Evolutionary conservation across 768 basidiomycete genomes (phyloP).

Genomic region (Pleurotus salmoneostramineus): DNA sequence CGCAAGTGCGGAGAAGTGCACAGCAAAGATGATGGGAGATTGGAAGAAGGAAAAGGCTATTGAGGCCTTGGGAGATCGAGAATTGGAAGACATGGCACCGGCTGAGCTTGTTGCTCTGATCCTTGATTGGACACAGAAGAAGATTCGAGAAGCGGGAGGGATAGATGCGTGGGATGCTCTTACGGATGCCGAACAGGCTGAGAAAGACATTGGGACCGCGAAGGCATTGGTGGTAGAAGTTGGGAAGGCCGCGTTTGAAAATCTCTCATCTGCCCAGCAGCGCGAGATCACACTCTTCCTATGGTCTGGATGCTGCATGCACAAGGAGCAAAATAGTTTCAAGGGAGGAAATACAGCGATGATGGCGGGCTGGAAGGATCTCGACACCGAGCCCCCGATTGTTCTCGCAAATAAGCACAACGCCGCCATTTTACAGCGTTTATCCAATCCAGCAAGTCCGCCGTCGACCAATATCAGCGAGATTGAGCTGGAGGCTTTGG

Average conservation of each 20-base stretch:
- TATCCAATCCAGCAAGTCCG: neutral
- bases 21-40: constrained; percentile 10
- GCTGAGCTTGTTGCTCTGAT: constrained; percentile 16
- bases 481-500: constrained; percentile 11
- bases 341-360: constrained; percentile 25
- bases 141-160: constrained; percentile 21
- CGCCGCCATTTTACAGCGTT: constrained; percentile 12
- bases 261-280: neutral
- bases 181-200: constrained; percentile 15
- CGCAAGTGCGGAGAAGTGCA: constrained; percentile 17
- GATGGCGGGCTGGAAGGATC: constrained; percentile 20
- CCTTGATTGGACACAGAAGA: constrained; percentile 14
- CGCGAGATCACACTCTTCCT: constrained; percentile 22
- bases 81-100: constrained; percentile 6
- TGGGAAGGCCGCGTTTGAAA: neutral
- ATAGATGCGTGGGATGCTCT: constrained; percentile 18
- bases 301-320: constrained; percentile 33
- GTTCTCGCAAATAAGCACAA: constrained; percentile 25
- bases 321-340: constrained; percentile 32
- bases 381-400: constrained; percentile 16
- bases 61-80: constrained; percentile 14
- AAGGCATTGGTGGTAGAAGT: neutral
- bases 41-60: constrained; percentile 12
- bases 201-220: constrained; percentile 12
- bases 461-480: neutral